phyloP scores from a whole-genome alignment of 2,329 filamentous ascomycete genomes.

The Paecilomyces sp. region DNA sequence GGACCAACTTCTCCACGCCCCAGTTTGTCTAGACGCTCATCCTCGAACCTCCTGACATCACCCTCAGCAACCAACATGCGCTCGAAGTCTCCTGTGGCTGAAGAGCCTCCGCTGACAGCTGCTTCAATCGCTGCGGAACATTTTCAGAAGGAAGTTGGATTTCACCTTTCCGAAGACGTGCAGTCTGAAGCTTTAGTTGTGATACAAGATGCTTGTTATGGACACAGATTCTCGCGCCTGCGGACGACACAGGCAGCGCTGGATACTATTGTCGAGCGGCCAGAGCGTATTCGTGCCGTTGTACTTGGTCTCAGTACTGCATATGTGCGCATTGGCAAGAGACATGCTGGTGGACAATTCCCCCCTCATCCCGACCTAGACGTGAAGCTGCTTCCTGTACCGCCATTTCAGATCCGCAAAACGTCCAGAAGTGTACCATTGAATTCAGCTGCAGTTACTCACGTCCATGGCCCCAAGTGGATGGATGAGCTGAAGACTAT shows the following conservation, averaged over 20 bases:
- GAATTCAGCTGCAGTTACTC: slow-evolving; percentile 69
- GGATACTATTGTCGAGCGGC: slow-evolving; percentile 81
- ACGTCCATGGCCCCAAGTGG: slow-evolving; percentile 86
- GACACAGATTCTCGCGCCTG: slow-evolving; percentile 81
- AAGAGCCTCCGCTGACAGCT: slow-evolving; percentile 35
- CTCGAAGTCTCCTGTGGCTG: slow-evolving; percentile 16
- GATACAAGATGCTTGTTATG: slow-evolving; percentile 89
- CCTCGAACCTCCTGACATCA: slow-evolving; percentile 18
- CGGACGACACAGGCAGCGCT: slow-evolving; percentile 66
- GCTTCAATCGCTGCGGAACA: slow-evolving; percentile 58
- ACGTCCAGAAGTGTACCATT: slow-evolving; percentile 66
- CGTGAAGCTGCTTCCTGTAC: slow-evolving; percentile 47
- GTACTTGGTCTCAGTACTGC: slow-evolving; percentile 76
- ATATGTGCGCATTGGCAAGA: slow-evolving; percentile 81
- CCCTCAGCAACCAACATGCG: slow-evolving; percentile 19
- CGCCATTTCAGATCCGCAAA: slow-evolving; percentile 80
- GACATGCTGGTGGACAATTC: slow-evolving; percentile 64
- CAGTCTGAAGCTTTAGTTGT: slow-evolving; percentile 66
- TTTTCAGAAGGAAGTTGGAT: slow-evolving; percentile 62
- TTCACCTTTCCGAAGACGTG: slow-evolving; percentile 46
- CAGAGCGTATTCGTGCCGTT: slow-evolving; percentile 80
- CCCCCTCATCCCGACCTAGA: slow-evolving; percentile 59
- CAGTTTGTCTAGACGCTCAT: slow-evolving; percentile 27
- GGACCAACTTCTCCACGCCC: slow-evolving; percentile 20
- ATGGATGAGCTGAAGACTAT: slow-evolving; percentile 85